Evolutionary conservation across 2,329 filamentous ascomycete species (phyloP).

Genomic region (Penicillium rolfsii): DNA sequence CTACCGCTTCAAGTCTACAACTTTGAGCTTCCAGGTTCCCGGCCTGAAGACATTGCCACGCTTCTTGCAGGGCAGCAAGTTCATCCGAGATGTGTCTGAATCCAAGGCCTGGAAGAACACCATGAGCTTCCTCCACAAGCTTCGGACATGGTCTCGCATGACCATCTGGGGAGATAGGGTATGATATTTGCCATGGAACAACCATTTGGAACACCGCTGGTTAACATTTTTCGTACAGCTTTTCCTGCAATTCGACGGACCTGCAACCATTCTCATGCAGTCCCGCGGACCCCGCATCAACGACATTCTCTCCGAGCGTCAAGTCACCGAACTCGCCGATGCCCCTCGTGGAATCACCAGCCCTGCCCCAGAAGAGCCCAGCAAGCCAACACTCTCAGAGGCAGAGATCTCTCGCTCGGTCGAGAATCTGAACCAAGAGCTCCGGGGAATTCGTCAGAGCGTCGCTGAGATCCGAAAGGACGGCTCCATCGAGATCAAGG

Average conservation of each 20-base stretch:
- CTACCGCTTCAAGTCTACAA: conserved; percentile 82
- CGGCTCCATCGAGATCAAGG: conserved; percentile 68
- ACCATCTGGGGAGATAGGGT: conserved; percentile 91
- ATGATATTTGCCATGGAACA: conserved; percentile 30
- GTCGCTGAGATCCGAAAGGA: conserved; percentile 62
- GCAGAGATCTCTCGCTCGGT: conserved; percentile 34
- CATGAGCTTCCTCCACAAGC: conserved; percentile 64
- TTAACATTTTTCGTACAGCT: conserved; percentile 51
- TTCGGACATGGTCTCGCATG: conserved; percentile 76
- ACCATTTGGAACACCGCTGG: neutral
- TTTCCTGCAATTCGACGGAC: conserved; percentile 88
- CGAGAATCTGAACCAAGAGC: conserved; percentile 36
- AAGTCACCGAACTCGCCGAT: conserved; percentile 90
- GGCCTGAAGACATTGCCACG: conserved; percentile 60
- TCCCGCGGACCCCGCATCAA: conserved; percentile 78
- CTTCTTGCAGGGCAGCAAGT: conserved; percentile 70
- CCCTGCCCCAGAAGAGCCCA: conserved; percentile 54
- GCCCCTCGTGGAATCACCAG: conserved; percentile 72
- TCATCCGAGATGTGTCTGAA: conserved; percentile 71
- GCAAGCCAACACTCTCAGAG: conserved; percentile 30
- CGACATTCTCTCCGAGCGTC: conserved; percentile 74
- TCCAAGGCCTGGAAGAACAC: conserved; percentile 73
- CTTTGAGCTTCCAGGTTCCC: conserved; percentile 77
- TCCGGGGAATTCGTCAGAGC: conserved; percentile 35
- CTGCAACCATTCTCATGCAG: conserved; percentile 82